Base-by-base conservation (phyloP, 2,329 filamentous ascomycete species). In the Aspergillus hortae region DNA sequence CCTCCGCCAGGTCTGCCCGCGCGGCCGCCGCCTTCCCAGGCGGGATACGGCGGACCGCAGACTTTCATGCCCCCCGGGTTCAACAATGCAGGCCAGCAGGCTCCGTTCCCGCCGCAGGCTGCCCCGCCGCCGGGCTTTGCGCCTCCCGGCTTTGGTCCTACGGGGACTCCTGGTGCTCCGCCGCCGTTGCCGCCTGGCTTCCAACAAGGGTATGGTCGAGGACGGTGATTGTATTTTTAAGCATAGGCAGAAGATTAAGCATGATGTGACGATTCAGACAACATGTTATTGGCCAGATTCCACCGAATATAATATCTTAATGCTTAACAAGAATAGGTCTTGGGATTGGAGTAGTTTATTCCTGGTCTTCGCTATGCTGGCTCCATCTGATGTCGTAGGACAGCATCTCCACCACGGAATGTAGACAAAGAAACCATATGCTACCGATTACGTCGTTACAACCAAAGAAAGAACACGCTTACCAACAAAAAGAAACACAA, bases 11-110 rank as follows among this genome's bases (percentile, higher is more conserved):
- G 80, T 25, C 67, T 86, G 23, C 87, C 87, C 36, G 84, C 86
- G 52, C 77, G 87, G 36, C 87, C 87, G n/a, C 87, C 87, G 4
- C 84, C 85, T 15, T 83, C 79, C 14, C 83, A 86, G 62, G 84
- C 76, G 46, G 85, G 84, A 1, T 88, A 87, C 64, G 86, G 86
- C 40, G 87, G 86, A 9, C 85, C 71, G 41, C 66, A 73, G 56
- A 59, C 69, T 12, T 75, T 77, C 55, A 47, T 68, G 15, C 71
- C 71, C 27, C 67, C 66, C 46, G 70, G 67, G 46, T 76, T 73
- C 52, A 69, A 62, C 56, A 66, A 60, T 44, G 46, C 65, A n/a
- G 53, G 61, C 30, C 66, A 67, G 42, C 65, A 65, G 46, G 41
- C 63, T 11, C 46, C 60, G 4, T 71, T 64, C 41, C 64, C 67